A percentile compares a stretch with the other conserved stretches of the same genome.
phyloP scores from a whole-genome alignment of 140 eudicot genomes.

The Oenanthe javanica region DNA sequence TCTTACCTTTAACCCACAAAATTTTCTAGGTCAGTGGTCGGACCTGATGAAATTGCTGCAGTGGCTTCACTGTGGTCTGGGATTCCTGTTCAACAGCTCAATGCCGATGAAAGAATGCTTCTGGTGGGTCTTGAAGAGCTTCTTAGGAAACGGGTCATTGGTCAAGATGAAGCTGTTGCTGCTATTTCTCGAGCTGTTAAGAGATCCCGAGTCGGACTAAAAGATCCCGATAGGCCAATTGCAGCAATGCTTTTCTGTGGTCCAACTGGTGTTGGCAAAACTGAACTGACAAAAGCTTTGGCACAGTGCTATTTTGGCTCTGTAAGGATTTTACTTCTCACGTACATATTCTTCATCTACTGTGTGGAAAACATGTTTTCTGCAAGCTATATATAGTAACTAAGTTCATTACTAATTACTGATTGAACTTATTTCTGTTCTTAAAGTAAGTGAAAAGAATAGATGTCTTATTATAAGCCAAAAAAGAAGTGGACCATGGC shows the following conservation, averaged over 20 bases:
- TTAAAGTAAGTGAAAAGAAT: background rate
- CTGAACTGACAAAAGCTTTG: constrained; percentile 88
- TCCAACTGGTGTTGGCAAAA: constrained; percentile 95
- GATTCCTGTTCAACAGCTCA: constrained; percentile 65
- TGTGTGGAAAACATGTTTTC: background rate
- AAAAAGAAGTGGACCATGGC: background rate
- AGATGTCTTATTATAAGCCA: background rate
- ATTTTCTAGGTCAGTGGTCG: constrained; percentile 52
- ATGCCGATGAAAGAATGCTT: constrained; percentile 62
- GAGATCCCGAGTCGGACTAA: constrained; percentile 82
- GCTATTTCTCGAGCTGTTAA: constrained; percentile 81
- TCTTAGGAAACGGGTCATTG: constrained; percentile 72
- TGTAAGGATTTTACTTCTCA: constrained; percentile 36
- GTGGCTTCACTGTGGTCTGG: constrained; percentile 89
- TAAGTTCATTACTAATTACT: background rate
- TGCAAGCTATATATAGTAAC: background rate
- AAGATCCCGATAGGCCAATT: constrained; percentile 82
- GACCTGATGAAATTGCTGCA: constrained; percentile 73
- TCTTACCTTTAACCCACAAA: background rate
- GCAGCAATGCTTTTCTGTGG: constrained; percentile 94
- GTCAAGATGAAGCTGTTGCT: constrained; percentile 90
- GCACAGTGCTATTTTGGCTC: constrained; percentile 86
- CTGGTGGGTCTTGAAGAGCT: constrained; percentile 67
- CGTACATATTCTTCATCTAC: no score
- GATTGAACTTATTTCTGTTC: background rate